These are phyloP conservation scores for Allium cepa DNA, from an alignment of 106 monocot species.

Conservation along the genomic window DNA sequence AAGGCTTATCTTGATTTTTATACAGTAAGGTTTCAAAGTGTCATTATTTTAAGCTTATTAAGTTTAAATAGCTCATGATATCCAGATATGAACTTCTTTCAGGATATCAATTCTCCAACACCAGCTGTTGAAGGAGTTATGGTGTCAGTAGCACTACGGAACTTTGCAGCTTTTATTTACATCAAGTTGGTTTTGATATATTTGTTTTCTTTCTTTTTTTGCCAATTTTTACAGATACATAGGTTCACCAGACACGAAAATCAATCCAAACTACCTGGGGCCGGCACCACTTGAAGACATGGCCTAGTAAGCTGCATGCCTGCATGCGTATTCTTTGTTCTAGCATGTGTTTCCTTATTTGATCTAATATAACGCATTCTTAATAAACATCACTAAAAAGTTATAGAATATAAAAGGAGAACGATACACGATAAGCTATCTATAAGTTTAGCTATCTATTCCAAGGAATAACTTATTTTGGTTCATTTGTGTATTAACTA, in stretches of 20 bases:
- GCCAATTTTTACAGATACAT: slow-evolving; percentile 47
- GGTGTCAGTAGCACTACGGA: slow-evolving; percentile 55
- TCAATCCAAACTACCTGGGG: slow-evolving; percentile 79
- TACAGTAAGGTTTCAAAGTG: slow-evolving; percentile 49
- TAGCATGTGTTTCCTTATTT: too few species aligned
- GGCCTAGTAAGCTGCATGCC: slow-evolving; percentile 46
- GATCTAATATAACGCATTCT: too few species aligned
- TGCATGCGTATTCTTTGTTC: too few species aligned
- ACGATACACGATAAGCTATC: too few species aligned
- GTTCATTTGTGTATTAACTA: too few species aligned
- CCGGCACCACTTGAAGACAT: slow-evolving; percentile 92
- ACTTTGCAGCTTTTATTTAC: not conserved
- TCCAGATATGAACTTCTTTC: slow-evolving; percentile 13
- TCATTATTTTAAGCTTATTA: not conserved
- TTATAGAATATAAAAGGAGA: too few species aligned
- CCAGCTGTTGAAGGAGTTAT: slow-evolving; percentile 53
- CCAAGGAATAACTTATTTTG: too few species aligned
- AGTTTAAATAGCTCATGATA: not conserved
- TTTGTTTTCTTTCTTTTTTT: not conserved
- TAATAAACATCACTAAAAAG: too few species aligned
- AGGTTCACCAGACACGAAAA: slow-evolving; percentile 60
- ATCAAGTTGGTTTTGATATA: not conserved
- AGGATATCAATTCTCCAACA: slow-evolving; percentile 46
- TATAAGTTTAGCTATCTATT: too few species aligned
- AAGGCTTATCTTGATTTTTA: slow-evolving; percentile 82